Evolutionary conservation across 371 early-diverging fungal species (phyloP), one percentile per base, ranked within the genome.

Genomic region (Gilbertella persicaria): DNA sequence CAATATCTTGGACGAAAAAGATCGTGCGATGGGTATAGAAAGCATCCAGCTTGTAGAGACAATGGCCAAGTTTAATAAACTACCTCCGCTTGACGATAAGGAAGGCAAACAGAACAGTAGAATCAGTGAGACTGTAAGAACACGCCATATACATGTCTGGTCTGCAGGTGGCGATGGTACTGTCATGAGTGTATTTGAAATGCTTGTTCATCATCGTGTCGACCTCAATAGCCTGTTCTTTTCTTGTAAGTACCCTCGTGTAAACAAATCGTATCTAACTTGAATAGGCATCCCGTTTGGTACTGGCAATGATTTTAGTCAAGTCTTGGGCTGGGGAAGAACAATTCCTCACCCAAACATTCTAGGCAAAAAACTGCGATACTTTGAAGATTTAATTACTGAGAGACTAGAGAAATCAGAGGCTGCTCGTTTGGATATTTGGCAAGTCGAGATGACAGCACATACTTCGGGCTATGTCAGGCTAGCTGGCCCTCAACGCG

Each of bases 161-260:
- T 78, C 79, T 50, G 84, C 83, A 4, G 85, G 85, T 23, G 85
- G 85, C 13, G 85, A 85, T 59, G 85, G 85, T 13, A 85, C 85
- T 0, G 84, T 85, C 29, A 83, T 82, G 74, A 70, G 78, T n/a
- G 79, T 83, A 5, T 67, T 84, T 45, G 79, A 79, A 52, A 50
- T 75, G 41, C 55, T 82, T 45, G 75, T 80, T 45, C 48, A 51
- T 30, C 57, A 80, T 35, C 53, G 67, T 20, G 66, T 85, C 41
- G 77, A 84, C 44, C 60, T 81, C 26, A 73, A 77, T 29, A 61
- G 58, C 14, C 58, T 85, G 53, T 85, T 74, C 55, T 83, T 85
- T 45, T 83, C 84, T 45, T 79, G 83, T 67, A 64, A 66, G 60
- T 43, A 20, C 14, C 21, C 14, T 17, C 9, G 12, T 19, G 21